Conservation (phyloP, 805 yeast genomes). For the Yarrowia divulgata region DNA sequence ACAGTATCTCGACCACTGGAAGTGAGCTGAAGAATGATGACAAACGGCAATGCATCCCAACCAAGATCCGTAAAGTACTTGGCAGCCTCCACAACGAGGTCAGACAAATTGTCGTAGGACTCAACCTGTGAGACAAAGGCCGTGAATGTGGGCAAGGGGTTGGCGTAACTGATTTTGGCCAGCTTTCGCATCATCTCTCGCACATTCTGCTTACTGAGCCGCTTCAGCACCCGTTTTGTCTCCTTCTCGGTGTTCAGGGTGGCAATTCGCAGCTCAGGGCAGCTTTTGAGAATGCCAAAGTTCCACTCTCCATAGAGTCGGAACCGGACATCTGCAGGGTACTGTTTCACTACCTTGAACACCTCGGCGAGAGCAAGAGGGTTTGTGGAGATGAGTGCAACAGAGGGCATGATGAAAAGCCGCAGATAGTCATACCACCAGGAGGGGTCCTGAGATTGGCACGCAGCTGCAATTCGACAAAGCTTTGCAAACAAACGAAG, state of each 20-base stretch:
- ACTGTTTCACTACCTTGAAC: slow-evolving; percentile 60
- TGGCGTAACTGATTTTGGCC: slow-evolving; percentile 72
- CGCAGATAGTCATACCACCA: slow-evolving; percentile 70
- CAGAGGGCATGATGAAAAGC: slow-evolving; percentile 69
- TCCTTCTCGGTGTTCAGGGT: slow-evolving; percentile 75
- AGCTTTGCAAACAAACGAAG: slow-evolving; percentile 61
- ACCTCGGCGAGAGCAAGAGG: slow-evolving; percentile 68
- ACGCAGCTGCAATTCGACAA: slow-evolving; percentile 62
- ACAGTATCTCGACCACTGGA: slow-evolving; percentile 65
- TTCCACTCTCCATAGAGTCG: slow-evolving; percentile 82
- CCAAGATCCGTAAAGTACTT: slow-evolving; percentile 75
- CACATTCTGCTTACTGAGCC: slow-evolving; percentile 82
- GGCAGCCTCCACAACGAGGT: slow-evolving; percentile 79
- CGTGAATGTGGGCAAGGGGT: slow-evolving; percentile 79
- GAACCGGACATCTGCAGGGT: slow-evolving; percentile 69
- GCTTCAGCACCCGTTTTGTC: slow-evolving; percentile 77
- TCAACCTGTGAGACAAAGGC: slow-evolving; percentile 83
- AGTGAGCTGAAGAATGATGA: slow-evolving; percentile 72
- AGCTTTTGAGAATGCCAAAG: slow-evolving; percentile 62
- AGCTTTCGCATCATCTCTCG: slow-evolving; percentile 73
- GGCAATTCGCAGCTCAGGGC: slow-evolving; percentile 63
- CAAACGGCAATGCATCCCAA: slow-evolving; percentile 84
- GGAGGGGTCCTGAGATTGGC: not conserved
- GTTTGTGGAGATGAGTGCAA: slow-evolving; percentile 61
- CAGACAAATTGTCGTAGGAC: slow-evolving; percentile 86